A percentile compares a stretch with the other conserved stretches of the same genome.
Evolutionary conservation across 2,329 filamentous ascomycete species (phyloP).

Genomic region (Meredithiella fracta): DNA sequence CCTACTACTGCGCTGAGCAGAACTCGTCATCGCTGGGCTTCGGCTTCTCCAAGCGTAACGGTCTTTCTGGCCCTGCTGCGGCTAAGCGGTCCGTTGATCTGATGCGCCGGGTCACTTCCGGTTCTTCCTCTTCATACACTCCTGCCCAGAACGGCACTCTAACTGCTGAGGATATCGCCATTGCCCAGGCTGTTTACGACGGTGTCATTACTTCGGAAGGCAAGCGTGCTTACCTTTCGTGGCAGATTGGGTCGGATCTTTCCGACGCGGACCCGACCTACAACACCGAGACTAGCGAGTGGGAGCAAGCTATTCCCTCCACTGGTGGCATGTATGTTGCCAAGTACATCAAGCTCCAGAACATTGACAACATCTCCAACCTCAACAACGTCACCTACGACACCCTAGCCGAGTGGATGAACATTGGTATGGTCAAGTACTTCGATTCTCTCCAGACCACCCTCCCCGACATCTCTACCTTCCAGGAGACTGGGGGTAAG

Average conservation of each 20-base stretch:
- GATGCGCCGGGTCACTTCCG: background rate
- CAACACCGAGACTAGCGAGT: background rate
- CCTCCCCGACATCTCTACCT: conserved; percentile 18
- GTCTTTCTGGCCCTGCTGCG: background rate
- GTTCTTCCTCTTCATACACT: background rate
- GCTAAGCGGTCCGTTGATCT: background rate
- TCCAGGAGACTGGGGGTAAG: conserved; percentile 24
- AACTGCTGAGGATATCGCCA: background rate
- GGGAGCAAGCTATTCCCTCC: background rate
- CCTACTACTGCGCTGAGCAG: conserved; percentile 18
- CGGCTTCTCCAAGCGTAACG: conserved; percentile 15
- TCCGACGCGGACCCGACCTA: conserved; percentile 3
- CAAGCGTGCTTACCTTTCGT: conserved; percentile 3
- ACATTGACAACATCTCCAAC: background rate
- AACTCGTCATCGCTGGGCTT: conserved; percentile 17
- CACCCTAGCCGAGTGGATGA: conserved; percentile 4
- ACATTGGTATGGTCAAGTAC: conserved; percentile 7
- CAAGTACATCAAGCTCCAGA: background rate
- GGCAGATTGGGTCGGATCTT: conserved; percentile 5
- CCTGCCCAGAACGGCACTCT: conserved; percentile 1
- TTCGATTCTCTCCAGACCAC: conserved; percentile 15
- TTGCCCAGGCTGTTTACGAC: conserved; percentile 4
- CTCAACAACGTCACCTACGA: conserved; percentile 4
- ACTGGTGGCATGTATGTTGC: conserved; percentile 4
- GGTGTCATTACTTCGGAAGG: conserved; percentile 1